These are phyloP conservation scores for Radiomyces spectabilis DNA, from an alignment of 192 early-diverging fungal genomes.

Conservation along the genomic window DNA sequence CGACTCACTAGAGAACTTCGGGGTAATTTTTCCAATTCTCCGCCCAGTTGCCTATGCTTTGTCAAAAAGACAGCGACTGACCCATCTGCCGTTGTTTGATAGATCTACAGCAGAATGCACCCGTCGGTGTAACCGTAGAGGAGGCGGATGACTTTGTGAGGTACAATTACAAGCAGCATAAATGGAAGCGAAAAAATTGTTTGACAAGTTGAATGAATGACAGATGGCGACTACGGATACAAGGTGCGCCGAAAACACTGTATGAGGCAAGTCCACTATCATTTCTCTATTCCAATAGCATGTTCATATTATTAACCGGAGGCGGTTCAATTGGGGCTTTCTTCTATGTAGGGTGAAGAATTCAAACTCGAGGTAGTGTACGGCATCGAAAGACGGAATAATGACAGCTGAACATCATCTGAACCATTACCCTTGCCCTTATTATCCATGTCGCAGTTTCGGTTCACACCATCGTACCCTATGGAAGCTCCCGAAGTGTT, in stretches of 20 bases:
- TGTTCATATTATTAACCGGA: neutral
- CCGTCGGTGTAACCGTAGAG: conserved; percentile 39
- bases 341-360: conserved; percentile 30
- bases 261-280: conserved; percentile 43
- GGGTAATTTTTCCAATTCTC: conserved; percentile 12
- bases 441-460: too few species aligned
- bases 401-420: neutral
- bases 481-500: conserved; percentile 66
- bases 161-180: conserved; percentile 8
- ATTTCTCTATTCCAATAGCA: neutral
- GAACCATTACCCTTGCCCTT: neutral
- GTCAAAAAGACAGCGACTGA: neutral
- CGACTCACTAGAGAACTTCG: conserved; percentile 43
- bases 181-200: neutral
- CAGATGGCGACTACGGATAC: conserved; percentile 58
- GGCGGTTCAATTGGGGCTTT: too few species aligned
- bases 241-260: conserved; percentile 58
- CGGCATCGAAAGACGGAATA: neutral
- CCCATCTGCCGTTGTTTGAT: neutral
- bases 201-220: neutral
- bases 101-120: conserved; percentile 47
- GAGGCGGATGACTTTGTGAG: conserved; percentile 49
- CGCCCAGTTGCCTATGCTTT: neutral
- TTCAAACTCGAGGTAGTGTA: conserved; percentile 39
- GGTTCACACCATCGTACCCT: conserved; percentile 67